A percentile compares a stretch with the other conserved stretches of the same genome.
phyloP scores from a whole-genome alignment of 2,329 filamentous ascomycete species.

The Exserohilum turcica region DNA sequence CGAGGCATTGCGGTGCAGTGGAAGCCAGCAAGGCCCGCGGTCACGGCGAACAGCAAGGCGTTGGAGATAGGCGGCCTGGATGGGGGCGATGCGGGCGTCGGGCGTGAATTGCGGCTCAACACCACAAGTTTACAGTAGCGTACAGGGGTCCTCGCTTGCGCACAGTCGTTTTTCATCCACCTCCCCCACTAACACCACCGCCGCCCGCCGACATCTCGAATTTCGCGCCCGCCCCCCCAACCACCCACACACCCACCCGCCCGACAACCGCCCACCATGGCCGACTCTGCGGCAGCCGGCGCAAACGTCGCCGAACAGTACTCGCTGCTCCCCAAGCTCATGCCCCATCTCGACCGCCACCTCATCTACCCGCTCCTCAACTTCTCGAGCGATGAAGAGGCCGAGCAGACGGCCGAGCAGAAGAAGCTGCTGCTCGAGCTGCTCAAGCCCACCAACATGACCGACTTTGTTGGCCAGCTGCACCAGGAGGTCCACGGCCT shows the following conservation, averaged over 20 bases:
- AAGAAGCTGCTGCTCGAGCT: constrained; percentile 89
- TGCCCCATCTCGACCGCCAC: constrained; percentile 92
- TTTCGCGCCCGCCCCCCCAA: constrained; percentile 19
- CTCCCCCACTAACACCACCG: constrained; percentile 14
- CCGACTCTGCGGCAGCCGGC: constrained; percentile 54
- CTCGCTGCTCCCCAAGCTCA: constrained; percentile 85
- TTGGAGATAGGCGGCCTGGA: background rate
- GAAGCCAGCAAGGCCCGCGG: background rate
- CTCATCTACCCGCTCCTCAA: constrained; percentile 96
- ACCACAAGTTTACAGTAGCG: constrained; percentile 47
- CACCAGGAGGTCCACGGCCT: constrained; percentile 88
- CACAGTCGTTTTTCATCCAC: constrained; percentile 43
- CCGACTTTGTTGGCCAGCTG: constrained; percentile 91
- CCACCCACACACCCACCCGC: constrained; percentile 14
- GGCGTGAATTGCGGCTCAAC: constrained; percentile 30
- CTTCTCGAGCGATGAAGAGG: constrained; percentile 82
- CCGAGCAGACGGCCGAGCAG: constrained; percentile 74
- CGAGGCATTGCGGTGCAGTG: constrained; percentile 39
- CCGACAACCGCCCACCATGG: constrained; percentile 45
- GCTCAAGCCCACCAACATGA: constrained; percentile 98
- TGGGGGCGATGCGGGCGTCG: constrained; percentile 11
- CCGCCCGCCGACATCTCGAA: constrained; percentile 19
- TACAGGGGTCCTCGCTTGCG: constrained; percentile 41
- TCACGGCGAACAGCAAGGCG: background rate
- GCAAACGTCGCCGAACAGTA: constrained; percentile 71